Conservation (phyloP, 352 stramenopile species). For the Vaucheria bursata region DNA sequence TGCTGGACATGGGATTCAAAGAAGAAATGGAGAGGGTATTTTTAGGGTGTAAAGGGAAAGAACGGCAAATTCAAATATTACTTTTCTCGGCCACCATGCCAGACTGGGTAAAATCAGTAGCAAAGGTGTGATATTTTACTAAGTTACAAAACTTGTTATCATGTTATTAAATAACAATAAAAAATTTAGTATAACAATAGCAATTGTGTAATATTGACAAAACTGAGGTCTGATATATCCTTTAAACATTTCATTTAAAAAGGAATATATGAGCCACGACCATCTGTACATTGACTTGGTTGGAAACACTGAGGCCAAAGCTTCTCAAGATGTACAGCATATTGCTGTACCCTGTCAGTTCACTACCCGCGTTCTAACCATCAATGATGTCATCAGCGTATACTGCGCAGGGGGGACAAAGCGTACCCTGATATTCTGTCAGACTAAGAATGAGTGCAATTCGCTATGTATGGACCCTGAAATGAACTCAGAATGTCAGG, state of each 20-base stretch:
- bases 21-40: constrained; percentile 81
- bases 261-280: constrained; percentile 56
- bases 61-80: constrained; percentile 65
- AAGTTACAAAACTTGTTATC: not conserved
- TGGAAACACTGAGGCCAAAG: constrained; percentile 71
- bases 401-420: constrained; percentile 63
- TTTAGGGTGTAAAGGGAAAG: constrained; percentile 38
- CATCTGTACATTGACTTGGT: constrained; percentile 80
- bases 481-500: constrained; percentile 55
- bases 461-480: constrained; percentile 74
- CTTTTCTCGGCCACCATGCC: constrained; percentile 87
- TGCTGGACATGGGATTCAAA: constrained; percentile 91
- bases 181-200: too few relatives aligned
- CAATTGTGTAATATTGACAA: too few relatives aligned
- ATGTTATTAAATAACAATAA: not conserved
- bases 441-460: constrained; percentile 88
- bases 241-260: too few relatives aligned
- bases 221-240: too few relatives aligned
- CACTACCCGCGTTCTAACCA: constrained; percentile 56
- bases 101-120: constrained; percentile 77
- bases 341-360: constrained; percentile 82
- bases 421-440: constrained; percentile 83
- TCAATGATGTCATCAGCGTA: constrained; percentile 54
- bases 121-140: constrained; percentile 19
- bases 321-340: constrained; percentile 78